Evolutionary conservation across 345 rosid genomes (phyloP), one percentile per base, ranked within the genome.

Genomic region (Carallia pectinifolia): DNA sequence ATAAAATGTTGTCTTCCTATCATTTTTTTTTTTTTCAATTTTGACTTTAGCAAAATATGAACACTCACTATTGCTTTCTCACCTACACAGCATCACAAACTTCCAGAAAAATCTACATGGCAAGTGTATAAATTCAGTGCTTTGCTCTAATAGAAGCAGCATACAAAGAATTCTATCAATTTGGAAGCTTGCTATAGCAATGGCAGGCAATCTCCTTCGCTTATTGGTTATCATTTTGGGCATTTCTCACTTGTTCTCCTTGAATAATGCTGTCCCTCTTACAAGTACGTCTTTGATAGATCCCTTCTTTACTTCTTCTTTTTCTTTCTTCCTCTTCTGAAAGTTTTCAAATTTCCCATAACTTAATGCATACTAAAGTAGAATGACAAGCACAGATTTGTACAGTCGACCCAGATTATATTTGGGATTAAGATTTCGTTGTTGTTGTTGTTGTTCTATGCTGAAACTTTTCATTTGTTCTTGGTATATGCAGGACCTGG

Each of bases 171-270:
- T 15, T 8, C 15, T 63, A 38, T 60, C 31, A 4, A 17, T 23
- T 60, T 56, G 71, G 52, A 50, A 70, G 62, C 30, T 47, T 58
- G 62, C 47, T 69, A 17, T 6, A 61, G 67, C 65, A 64, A 87
- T 87, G 91, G 88, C 81, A 58, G 66, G 76, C 67, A 68, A 68
- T 66, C 29, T 61, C 58, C 66, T 83, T 64, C 80, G 74, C 19
- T 67, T 82, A 23, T 63, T 86, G 3, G 58, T 85, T 37, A 66
- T 77, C 63, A 39, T 79, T 18, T 53, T 90, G 67, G 70, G 73
- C 55, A 16, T 81, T 16, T 84, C 83, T 76, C 77, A 71, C 17
- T 73, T 80, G 19, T 19, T 77, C 64, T 67, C 63, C 67, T 61
- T 53, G 47, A 55, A 78, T 8, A 55, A 23, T 61, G 86, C 90